Base-by-base conservation (phyloP, 139 green algal genomes). In the Penium margaritaceum region DNA sequence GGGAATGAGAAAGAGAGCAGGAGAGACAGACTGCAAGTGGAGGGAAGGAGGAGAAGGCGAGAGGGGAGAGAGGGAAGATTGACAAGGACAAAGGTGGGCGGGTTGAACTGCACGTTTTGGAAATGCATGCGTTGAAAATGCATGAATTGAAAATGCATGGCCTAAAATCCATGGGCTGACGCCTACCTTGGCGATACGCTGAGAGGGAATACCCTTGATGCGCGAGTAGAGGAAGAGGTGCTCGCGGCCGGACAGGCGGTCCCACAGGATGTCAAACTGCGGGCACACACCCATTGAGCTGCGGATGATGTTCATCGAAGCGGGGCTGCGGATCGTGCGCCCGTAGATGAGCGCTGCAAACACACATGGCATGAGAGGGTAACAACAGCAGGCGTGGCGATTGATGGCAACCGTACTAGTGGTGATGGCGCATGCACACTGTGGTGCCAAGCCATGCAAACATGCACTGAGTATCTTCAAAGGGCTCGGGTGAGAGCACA, bases 191-290 rank as follows among this genome's bases (percentile, higher is more conserved):
- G 37, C 14, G 6, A 35, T 67, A 15, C 3, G 82, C 65, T 27
- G 88, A 21, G 63, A 32, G 37, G 90, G 69, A 29, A 63, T 1
- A 81, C 87, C 91, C 84, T 96, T 95, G 70, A 98, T 82, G 30
- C 81, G 57, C 5, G 87, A 90, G 72, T 94, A 97, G 29, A 98
- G 85, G n/a, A 72, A 27, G 21, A 98, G 79, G 87, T 98, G 93
- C 84, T 98, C 93, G 0, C 33, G 35, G 1, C 89, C 93, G 1
- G 85, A 93, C 5, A 98, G 87, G 66, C 88, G 84, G 41, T 79
- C 75, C 93, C 93, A 98, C 41, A 96, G 88, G 39, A 97, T 87
- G 72, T 98, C 92, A 77, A 97, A 97, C 83, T 98, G 92, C 43
- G 90, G 91, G 78, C 92, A 97, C 29, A 97, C 76, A 29, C 83